Percentiles rank a stretch among this genome's conserved stretches.
Conservation (phyloP, 179 eudicot genomes). For the Spinacia oleracea region DNA sequence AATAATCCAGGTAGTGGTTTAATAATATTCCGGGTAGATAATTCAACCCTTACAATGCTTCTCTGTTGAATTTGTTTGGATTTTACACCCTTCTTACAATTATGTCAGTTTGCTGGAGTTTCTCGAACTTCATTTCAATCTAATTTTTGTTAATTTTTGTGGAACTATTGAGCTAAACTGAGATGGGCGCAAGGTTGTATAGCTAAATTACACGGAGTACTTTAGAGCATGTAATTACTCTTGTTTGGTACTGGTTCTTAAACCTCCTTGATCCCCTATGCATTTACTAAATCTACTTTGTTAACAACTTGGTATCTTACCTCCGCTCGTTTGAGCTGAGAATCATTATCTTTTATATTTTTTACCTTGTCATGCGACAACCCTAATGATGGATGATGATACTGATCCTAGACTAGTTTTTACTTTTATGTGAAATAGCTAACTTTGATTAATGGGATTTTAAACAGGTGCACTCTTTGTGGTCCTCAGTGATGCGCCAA, state of each 20-base stretch:
- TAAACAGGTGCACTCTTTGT: slow-evolving; percentile 90
- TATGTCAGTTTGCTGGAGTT: not conserved
- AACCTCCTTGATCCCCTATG: not conserved
- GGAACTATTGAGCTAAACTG: not conserved
- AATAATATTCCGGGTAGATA: not conserved
- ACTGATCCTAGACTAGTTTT: not conserved
- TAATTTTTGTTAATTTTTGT: not conserved
- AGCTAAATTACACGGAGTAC: not conserved
- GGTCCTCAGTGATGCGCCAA: slow-evolving; percentile 73
- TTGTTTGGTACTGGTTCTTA: not conserved
- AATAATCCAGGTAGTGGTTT: slow-evolving; percentile 2
- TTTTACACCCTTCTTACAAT: not conserved
- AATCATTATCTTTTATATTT: not conserved
- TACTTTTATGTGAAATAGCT: slow-evolving; percentile 7
- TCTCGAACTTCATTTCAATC: not conserved
- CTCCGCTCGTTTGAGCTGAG: not conserved
- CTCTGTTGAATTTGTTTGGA: not conserved
- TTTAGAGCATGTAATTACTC: not conserved
- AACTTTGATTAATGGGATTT: slow-evolving; percentile 25
- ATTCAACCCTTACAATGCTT: not conserved
- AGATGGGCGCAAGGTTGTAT: not conserved
- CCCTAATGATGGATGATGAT: not conserved
- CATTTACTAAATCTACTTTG: not conserved
- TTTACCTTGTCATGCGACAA: not conserved
- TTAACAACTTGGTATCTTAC: not conserved